A percentile compares a stretch with the other conserved stretches of the same genome.
Evolutionary conservation across 805 yeast genomes (phyloP).

Genomic region (Starmerella floris): DNA sequence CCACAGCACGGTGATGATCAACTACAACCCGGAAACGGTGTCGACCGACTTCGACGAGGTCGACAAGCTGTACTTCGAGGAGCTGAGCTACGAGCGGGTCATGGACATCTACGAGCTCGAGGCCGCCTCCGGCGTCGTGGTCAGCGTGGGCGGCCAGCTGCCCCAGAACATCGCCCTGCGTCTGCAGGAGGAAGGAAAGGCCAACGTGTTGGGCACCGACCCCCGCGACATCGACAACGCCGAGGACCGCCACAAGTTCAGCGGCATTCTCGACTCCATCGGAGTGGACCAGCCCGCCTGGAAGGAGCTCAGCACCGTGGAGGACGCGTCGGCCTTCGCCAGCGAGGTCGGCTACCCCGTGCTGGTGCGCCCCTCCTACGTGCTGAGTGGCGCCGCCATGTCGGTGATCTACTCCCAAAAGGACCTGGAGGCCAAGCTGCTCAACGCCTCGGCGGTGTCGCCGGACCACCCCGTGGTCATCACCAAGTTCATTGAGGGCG

Average conservation of each 20-base stretch:
- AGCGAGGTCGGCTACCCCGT: conserved; percentile 85
- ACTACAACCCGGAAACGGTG: conserved; percentile 97
- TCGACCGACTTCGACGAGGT: conserved; percentile 98
- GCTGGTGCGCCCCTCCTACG: conserved; percentile 93
- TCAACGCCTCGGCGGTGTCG: conserved; percentile 81
- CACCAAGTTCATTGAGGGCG: conserved; percentile 89
- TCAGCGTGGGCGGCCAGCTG: conserved; percentile 94
- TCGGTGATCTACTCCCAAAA: conserved; percentile 68
- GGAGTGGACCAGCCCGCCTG: conserved; percentile 94
- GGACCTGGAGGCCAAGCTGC: conserved; percentile 70
- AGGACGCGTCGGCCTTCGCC: conserved; percentile 77
- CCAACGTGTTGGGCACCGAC: conserved; percentile 81
- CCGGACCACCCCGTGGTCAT: conserved; percentile 96
- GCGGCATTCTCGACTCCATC: conserved; percentile 82
- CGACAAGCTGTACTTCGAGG: conserved; percentile 92
- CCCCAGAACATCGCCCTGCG: conserved; percentile 92
- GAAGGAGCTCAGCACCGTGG: conserved; percentile 83
- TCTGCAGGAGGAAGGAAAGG: conserved; percentile 51
- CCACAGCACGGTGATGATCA: conserved; percentile 85
- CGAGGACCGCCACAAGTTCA: conserved; percentile 96
- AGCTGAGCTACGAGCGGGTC: conserved; percentile 86
- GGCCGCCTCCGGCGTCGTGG: conserved; percentile 77
- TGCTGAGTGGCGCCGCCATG: conserved; percentile 97
- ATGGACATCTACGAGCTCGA: conserved; percentile 95
- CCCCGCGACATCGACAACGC: conserved; percentile 95